phyloP scores from a whole-genome alignment of 768 basidiomycete genomes.

The Agaricus subrufescens region DNA sequence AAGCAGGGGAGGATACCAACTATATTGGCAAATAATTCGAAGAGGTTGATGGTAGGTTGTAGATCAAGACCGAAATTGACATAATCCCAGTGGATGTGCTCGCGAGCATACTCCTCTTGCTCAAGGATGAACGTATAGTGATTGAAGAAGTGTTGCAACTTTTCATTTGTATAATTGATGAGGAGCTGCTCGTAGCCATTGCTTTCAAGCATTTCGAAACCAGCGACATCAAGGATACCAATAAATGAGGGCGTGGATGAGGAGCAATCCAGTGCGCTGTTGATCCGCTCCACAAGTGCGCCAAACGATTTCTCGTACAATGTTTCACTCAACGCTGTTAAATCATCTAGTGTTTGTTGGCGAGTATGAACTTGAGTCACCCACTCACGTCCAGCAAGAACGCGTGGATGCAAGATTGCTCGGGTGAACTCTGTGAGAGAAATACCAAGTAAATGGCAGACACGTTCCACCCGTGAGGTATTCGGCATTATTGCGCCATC shows the following conservation, averaged over 20 bases:
- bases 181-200: slow-evolving; percentile 97
- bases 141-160: slow-evolving; percentile 96
- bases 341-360: slow-evolving; percentile 90
- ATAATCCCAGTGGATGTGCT: slow-evolving; percentile 96
- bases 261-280: slow-evolving; percentile 89
- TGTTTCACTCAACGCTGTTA: slow-evolving; percentile 88
- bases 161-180: slow-evolving; percentile 99
- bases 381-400: slow-evolving; percentile 95
- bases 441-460: slow-evolving; percentile 91
- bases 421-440: slow-evolving; percentile 86
- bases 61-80: slow-evolving; percentile 97
- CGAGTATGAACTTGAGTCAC: slow-evolving; percentile 89
- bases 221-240: slow-evolving; percentile 97
- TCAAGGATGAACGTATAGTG: slow-evolving; percentile 99
- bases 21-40: slow-evolving; percentile 73
- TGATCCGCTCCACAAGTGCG: slow-evolving; percentile 89
- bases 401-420: slow-evolving; percentile 83
- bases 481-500: slow-evolving; percentile 78
- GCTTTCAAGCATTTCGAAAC: slow-evolving; percentile 94
- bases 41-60: slow-evolving; percentile 97
- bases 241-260: slow-evolving; percentile 92
- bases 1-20: slow-evolving; percentile 92
- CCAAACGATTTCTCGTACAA: slow-evolving; percentile 98
- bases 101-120: slow-evolving; percentile 96
- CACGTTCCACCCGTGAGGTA: slow-evolving; percentile 80